Percentiles rank a stretch among this genome's conserved stretches.
Conservation (phyloP, 305 asterid species). For the Fraxinus velutina region DNA sequence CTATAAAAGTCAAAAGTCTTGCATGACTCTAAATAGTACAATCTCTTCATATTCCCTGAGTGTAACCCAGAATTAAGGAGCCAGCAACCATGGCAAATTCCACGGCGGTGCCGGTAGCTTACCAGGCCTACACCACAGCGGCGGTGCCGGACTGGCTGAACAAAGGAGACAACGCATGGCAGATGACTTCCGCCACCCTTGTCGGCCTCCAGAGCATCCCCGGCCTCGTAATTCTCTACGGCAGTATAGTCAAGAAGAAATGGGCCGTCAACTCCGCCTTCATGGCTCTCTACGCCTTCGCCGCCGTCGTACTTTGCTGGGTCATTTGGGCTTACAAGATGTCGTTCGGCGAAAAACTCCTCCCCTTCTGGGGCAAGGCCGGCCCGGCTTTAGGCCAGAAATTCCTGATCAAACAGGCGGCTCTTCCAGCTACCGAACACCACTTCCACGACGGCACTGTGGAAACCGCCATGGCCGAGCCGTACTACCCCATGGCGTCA, state of each 20-base stretch:
- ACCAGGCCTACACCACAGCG: slow-evolving; percentile 38
- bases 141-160: slow-evolving; percentile 54
- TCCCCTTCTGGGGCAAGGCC: slow-evolving; percentile 58
- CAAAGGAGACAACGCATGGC: slow-evolving; percentile 74
- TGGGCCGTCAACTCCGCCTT: slow-evolving; percentile 64
- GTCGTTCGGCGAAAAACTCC: slow-evolving; percentile 54
- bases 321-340: slow-evolving; percentile 51
- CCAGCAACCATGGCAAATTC: slow-evolving; percentile 29
- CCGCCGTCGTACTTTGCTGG: slow-evolving; percentile 59
- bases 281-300: slow-evolving; percentile 64
- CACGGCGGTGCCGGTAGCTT: slow-evolving; percentile 35
- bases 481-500: slow-evolving; percentile 57
- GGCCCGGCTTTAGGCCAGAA: slow-evolving; percentile 56
- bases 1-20: background rate
- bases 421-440: slow-evolving; percentile 42
- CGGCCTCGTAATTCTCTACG: slow-evolving; percentile 55
- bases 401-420: slow-evolving; percentile 44
- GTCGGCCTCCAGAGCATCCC: slow-evolving; percentile 56
- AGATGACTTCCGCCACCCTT: slow-evolving; percentile 51
- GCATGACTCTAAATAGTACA: background rate
- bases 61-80: background rate
- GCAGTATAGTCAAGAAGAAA: slow-evolving; percentile 54
- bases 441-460: slow-evolving; percentile 26
- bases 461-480: slow-evolving; percentile 40
- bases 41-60: background rate